These are phyloP conservation scores for Mycena rosella DNA, from an alignment of 768 basidiomycete genomes.

Conservation along the genomic window DNA sequence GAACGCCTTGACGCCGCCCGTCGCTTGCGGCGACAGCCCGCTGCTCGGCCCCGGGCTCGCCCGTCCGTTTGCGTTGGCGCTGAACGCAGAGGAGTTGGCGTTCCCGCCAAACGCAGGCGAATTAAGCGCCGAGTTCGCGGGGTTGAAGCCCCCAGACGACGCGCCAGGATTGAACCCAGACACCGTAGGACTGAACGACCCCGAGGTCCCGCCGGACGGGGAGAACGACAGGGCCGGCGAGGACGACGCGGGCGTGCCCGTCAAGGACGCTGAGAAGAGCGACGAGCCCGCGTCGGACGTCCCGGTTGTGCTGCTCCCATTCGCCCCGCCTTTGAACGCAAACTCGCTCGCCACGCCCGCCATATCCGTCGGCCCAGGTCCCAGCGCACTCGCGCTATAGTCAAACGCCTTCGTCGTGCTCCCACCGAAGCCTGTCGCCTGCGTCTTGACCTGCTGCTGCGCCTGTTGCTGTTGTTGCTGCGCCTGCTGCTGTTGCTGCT, in stretches of 20 bases:
- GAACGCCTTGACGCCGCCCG: conserved; percentile 80
- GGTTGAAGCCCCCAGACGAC: conserved; percentile 2
- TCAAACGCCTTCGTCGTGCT: conserved; percentile 49
- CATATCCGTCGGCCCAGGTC: conserved; percentile 66
- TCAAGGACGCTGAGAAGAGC: conserved; percentile 24
- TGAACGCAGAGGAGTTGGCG: not conserved
- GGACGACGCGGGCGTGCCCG: conserved; percentile 41
- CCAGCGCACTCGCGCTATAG: conserved; percentile 56
- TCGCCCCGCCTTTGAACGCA: conserved; percentile 52
- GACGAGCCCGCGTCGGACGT: conserved; percentile 36
- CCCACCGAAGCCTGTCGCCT: conserved; percentile 32
- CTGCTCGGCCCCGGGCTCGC: conserved; percentile 39
- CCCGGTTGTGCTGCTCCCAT: conserved; percentile 17
- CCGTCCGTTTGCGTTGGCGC: too few species aligned
- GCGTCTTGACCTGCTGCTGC: conserved; percentile 39
- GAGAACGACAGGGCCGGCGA: conserved; percentile 31
- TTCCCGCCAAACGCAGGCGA: conserved; percentile 10
- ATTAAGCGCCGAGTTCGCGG: conserved; percentile 28
- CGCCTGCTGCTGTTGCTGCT: conserved; percentile 38
- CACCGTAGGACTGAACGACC: conserved; percentile 31
- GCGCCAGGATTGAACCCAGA: not conserved
- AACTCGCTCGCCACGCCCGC: conserved; percentile 84
- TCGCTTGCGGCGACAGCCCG: conserved; percentile 59
- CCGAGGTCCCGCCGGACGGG: conserved; percentile 20
- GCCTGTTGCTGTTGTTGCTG: conserved; percentile 37